Percentiles rank a stretch among this genome's conserved stretches.
phyloP scores from a whole-genome alignment of 75 land plant genomes.

The Adiantum capillusveneris region DNA sequence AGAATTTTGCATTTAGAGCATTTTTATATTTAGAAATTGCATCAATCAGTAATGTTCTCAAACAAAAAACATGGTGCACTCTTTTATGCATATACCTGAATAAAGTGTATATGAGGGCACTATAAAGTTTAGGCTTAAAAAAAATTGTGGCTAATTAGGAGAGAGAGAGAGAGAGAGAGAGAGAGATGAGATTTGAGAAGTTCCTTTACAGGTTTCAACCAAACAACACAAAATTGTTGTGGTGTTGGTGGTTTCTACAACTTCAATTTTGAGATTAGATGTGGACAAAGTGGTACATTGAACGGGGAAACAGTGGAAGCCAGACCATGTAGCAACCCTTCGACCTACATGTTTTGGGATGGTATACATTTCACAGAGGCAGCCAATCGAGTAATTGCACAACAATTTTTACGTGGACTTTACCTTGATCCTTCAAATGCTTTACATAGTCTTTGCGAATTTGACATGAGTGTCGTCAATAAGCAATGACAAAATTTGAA shows the following conservation, averaged over 20 bases:
- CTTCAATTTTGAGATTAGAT: constrained; percentile 33
- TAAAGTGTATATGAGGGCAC: too few species aligned
- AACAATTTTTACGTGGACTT: constrained; percentile 23
- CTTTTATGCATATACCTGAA: too few species aligned
- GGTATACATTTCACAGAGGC: constrained; percentile 67
- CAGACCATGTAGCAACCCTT: constrained; percentile 43
- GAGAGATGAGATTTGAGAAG: too few species aligned
- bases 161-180: too few species aligned
- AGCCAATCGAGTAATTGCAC: constrained; percentile 36
- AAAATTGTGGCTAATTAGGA: too few species aligned
- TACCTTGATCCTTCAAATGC: constrained; percentile 26
- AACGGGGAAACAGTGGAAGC: constrained; percentile 1
- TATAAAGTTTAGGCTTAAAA: too few species aligned
- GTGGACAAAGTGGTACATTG: constrained; percentile 31
- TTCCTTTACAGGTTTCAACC: neutral
- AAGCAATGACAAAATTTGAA: too few species aligned
- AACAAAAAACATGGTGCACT: too few species aligned
- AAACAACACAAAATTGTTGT: constrained; percentile 38
- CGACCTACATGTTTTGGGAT: constrained; percentile 57
- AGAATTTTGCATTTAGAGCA: too few species aligned
- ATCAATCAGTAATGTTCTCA: too few species aligned
- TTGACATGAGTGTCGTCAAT: neutral
- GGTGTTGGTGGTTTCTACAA: constrained; percentile 46
- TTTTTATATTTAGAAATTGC: too few species aligned
- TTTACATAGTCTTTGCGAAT: neutral